A percentile compares a stretch with the other conserved stretches of the same genome.
phyloP scores from a whole-genome alignment of 768 basidiomycete genomes.

The Kwoniella dejecticola region DNA sequence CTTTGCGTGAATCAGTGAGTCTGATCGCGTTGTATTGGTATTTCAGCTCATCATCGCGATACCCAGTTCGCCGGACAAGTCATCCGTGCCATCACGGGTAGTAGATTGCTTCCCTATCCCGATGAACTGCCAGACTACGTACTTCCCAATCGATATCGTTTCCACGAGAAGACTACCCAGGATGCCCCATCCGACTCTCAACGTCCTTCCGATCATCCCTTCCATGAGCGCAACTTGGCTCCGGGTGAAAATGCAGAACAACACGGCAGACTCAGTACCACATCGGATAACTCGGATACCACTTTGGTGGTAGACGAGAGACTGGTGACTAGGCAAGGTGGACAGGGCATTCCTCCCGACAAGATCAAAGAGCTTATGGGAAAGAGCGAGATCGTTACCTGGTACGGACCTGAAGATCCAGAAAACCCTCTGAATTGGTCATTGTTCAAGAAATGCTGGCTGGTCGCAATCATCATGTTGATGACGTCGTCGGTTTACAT shows the following conservation, averaged over 20 bases:
- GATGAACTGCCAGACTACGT: conserved; percentile 38
- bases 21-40: background rate
- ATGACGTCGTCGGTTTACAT: conserved; percentile 48
- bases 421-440: conserved; percentile 50
- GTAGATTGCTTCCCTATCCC: conserved; percentile 24
- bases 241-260: conserved; percentile 9
- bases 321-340: conserved; percentile 15
- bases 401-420: conserved; percentile 47
- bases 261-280: conserved; percentile 6
- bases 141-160: conserved; percentile 33
- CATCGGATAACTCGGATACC: conserved; percentile 14
- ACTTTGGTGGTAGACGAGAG: conserved; percentile 17
- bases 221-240: conserved; percentile 15
- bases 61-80: conserved; percentile 39
- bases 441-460: conserved; percentile 38
- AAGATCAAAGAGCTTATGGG: conserved; percentile 23
- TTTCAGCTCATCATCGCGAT: too few species aligned
- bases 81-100: conserved; percentile 20
- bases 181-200: background rate
- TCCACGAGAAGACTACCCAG: conserved; percentile 11
- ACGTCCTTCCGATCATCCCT: conserved; percentile 13
- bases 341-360: conserved; percentile 10
- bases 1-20: conserved; percentile 35
- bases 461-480: conserved; percentile 38
- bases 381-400: conserved; percentile 36